Evolutionary conservation across 139 green algal genomes (phyloP).

Genomic region (Tetraselmis chui): DNA sequence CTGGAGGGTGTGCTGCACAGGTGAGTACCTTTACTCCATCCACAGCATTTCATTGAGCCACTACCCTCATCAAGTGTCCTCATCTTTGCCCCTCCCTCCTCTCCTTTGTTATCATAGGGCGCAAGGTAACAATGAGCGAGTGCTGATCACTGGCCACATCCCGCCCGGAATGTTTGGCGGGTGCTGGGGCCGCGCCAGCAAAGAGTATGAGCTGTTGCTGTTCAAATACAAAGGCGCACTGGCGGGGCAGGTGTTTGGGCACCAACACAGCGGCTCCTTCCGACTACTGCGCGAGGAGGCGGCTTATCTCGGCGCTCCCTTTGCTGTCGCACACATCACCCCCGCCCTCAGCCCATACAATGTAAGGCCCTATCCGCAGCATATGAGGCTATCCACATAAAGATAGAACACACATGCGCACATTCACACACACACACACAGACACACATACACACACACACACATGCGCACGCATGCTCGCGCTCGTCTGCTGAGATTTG

Average conservation of each 20-base stretch:
- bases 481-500: too few species aligned
- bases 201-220: slow-evolving; percentile 11
- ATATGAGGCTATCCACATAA: too few species aligned
- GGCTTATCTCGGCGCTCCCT: not conserved
- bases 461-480: too few species aligned
- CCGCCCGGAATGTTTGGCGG: slow-evolving; percentile 4
- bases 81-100: not conserved
- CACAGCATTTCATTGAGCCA: too few species aligned
- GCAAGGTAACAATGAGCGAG: not conserved
- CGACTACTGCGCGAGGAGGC: not conserved
- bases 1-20: slow-evolving; percentile 1
- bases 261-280: slow-evolving; percentile 14
- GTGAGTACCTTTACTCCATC: too few species aligned
- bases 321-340: slow-evolving; percentile 5
- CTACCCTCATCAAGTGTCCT: not conserved
- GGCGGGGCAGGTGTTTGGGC: slow-evolving; percentile 7
- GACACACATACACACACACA: too few species aligned
- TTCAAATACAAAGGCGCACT: not conserved
- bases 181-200: slow-evolving; percentile 8
- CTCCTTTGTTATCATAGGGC: not conserved
- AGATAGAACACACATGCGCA: too few species aligned
- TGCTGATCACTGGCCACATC: slow-evolving; percentile 9
- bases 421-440: too few species aligned
- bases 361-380: not conserved
- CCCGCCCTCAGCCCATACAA: slow-evolving; percentile 4